phyloP scores from a whole-genome alignment of 2,329 filamentous ascomycete genomes.

The Phaeophleospora eucalypticola region DNA sequence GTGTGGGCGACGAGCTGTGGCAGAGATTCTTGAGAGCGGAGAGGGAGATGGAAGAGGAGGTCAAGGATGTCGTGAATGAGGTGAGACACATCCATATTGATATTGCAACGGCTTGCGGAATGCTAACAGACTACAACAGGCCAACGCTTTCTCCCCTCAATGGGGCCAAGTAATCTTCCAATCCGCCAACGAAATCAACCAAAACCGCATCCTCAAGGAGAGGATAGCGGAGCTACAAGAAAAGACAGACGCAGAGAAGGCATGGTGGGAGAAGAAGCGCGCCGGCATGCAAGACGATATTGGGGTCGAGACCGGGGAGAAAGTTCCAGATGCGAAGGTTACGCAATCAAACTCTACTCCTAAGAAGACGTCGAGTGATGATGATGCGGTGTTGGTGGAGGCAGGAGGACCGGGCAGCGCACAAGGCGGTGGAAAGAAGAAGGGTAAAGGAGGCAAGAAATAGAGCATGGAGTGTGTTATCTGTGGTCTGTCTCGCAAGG shows the following conservation, averaged over 20 bases:
- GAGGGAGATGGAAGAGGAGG: constrained; percentile 95
- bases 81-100: constrained; percentile 45
- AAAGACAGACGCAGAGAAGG: constrained; percentile 68
- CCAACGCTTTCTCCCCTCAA: constrained; percentile 79
- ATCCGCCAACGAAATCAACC: constrained; percentile 90
- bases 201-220: constrained; percentile 72
- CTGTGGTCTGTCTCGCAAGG: background rate
- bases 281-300: no score
- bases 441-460: constrained; percentile 51
- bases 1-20: constrained; percentile 93
- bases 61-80: constrained; percentile 90
- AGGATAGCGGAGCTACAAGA: constrained; percentile 70
- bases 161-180: constrained; percentile 98
- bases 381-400: constrained; percentile 76
- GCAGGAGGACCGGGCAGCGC: constrained; percentile 45
- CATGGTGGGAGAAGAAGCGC: constrained; percentile 88
- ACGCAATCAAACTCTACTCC: background rate
- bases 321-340: no score
- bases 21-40: constrained; percentile 87
- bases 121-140: constrained; percentile 50
- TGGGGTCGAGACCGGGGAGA: no score
- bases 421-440: constrained; percentile 50
- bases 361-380: constrained; percentile 51
- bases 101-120: background rate
- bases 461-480: constrained; percentile 1